phyloP scores from a whole-genome alignment of 1,139 yeast species.

The Fermentozyma sake region DNA sequence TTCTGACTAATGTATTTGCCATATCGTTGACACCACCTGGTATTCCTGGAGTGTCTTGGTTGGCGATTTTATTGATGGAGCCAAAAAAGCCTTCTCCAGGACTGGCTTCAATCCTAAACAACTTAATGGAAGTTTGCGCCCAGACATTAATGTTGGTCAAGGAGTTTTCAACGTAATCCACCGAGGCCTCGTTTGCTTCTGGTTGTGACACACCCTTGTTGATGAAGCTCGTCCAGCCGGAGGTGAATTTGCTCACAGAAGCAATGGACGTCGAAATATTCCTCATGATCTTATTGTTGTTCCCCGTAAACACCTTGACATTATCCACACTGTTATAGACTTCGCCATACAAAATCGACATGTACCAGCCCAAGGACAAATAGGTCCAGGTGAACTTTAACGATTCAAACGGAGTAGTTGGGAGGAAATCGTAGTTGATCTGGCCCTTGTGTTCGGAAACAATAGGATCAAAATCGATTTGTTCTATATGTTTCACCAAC shows the following conservation, averaged over 20 bases:
- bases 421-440: constrained; percentile 31
- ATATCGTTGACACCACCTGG: constrained; percentile 50
- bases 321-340: constrained; percentile 47
- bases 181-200: constrained; percentile 6
- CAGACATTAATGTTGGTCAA: constrained; percentile 46
- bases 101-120: constrained; percentile 52
- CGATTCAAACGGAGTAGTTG: constrained; percentile 40
- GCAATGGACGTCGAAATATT: constrained; percentile 40
- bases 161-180: constrained; percentile 22
- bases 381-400: constrained; percentile 59
- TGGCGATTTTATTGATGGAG: constrained; percentile 19
- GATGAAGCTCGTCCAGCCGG: constrained; percentile 34
- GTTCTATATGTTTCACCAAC: constrained; percentile 38
- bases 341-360: constrained; percentile 61
- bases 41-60: constrained; percentile 24
- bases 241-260: constrained; percentile 40
- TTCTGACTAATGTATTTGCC: constrained; percentile 43
- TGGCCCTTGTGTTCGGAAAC: constrained; percentile 16
- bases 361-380: constrained; percentile 73
- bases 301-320: constrained; percentile 19
- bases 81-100: constrained; percentile 38
- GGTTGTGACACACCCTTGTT: constrained; percentile 12
- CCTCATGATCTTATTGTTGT: constrained; percentile 26
- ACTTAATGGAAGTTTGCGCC: constrained; percentile 56
- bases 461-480: constrained; percentile 22